Conservation (phyloP, 345 rosid species). For the Stellera chamaejasme region DNA sequence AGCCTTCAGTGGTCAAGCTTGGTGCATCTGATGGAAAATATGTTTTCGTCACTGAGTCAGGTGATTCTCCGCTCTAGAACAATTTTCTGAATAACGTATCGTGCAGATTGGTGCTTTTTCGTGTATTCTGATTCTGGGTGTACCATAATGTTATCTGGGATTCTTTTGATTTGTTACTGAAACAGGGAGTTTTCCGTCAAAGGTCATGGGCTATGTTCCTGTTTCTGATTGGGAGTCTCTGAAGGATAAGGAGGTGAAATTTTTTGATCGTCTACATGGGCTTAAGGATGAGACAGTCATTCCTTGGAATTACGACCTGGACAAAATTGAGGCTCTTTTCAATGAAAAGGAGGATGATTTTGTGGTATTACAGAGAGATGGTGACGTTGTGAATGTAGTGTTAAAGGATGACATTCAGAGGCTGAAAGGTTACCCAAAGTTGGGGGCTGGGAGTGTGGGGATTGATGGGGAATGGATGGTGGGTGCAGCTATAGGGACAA, state of each 20-base stretch:
- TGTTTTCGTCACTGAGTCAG: constrained; percentile 34
- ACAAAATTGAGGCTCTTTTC: constrained; percentile 32
- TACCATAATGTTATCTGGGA: no score
- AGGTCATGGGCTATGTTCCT: constrained; percentile 51
- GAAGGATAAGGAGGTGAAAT: constrained; percentile 41
- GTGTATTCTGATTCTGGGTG: neutral
- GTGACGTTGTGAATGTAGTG: constrained; percentile 57
- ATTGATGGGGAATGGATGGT: constrained; percentile 88
- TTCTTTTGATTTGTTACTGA: neutral
- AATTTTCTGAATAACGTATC: no score
- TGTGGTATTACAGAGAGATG: constrained; percentile 50
- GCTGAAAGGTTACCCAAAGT: constrained; percentile 57
- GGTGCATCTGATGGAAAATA: constrained; percentile 15
- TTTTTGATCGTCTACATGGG: constrained; percentile 49
- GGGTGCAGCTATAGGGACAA: constrained; percentile 78
- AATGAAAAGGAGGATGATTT: constrained; percentile 40
- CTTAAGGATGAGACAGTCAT: constrained; percentile 28
- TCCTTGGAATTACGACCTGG: constrained; percentile 52
- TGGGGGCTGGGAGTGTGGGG: constrained; percentile 57
- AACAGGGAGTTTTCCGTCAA: constrained; percentile 41
- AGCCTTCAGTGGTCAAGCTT: constrained; percentile 27
- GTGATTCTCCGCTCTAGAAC: constrained; percentile 13
- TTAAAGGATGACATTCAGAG: constrained; percentile 65
- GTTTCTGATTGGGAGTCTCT: constrained; percentile 45
- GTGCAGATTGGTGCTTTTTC: neutral